These are phyloP conservation scores for Fonsecaea pugnacius DNA, from an alignment of 2,329 filamentous ascomycete species.

Conservation along the genomic window DNA sequence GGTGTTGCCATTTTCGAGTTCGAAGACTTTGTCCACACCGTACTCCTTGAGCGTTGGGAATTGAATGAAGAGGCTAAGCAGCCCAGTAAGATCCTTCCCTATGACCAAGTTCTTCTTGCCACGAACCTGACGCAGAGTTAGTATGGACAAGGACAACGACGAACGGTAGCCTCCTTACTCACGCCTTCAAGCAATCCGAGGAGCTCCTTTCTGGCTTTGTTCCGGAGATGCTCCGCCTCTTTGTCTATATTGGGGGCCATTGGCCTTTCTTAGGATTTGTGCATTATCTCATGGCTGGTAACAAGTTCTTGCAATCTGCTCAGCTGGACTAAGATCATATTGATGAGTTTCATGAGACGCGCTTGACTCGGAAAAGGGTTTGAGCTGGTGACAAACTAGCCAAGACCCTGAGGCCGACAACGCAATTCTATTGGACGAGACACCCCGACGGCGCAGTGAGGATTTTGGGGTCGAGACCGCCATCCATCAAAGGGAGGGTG, in stretches of 20 bases:
- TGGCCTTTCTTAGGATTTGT: constrained; percentile 24
- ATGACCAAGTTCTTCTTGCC: constrained; percentile 99
- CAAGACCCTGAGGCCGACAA: constrained; percentile 23
- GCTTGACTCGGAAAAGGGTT: not conserved
- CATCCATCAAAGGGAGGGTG: constrained; percentile 11
- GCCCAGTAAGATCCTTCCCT: constrained; percentile 85
- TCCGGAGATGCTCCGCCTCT: constrained; percentile 53
- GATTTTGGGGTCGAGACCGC: constrained; percentile 16
- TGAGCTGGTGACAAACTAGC: constrained; percentile 21
- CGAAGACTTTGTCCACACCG: constrained; percentile 96
- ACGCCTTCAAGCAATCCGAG: constrained; percentile 92
- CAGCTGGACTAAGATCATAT: constrained; percentile 27
- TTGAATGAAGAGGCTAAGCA: constrained; percentile 88
- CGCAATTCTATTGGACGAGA: constrained; percentile 4
- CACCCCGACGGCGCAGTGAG: not conserved
- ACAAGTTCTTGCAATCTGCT: constrained; percentile 1
- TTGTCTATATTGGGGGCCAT: constrained; percentile 52
- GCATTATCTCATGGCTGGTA: constrained; percentile 8
- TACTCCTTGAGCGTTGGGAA: constrained; percentile 96
- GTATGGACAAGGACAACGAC: constrained; percentile 29
- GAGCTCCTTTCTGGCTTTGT: constrained; percentile 78
- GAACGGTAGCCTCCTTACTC: constrained; percentile 55
- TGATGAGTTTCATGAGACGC: not conserved
- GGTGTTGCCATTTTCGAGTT: constrained; percentile 92
- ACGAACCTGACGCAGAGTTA: constrained; percentile 70